Evolutionary conservation across 2,329 filamentous ascomycete genomes (phyloP), one percentile per base, ranked within the genome.

Genomic region (Curvularia spicifera): DNA sequence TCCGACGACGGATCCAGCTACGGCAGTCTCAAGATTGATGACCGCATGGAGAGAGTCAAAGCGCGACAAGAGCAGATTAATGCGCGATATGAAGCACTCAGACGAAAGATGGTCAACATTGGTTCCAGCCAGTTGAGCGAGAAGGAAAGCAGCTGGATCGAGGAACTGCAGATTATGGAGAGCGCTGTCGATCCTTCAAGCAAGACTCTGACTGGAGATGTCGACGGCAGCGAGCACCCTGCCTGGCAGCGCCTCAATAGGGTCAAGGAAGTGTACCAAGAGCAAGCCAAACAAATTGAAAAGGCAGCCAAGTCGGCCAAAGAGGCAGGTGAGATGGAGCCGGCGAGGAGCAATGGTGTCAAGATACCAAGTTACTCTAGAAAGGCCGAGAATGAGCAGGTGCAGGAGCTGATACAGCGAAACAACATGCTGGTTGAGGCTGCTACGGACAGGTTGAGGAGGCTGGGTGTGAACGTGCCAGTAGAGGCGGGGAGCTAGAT

Each of bases 61-160:
- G 78, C 80, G 39, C 83, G 84, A 15, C 87, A 90, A 63, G 78
- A 82, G 53, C 80, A 81, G 56, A 80, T 91, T 35, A 77, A 80
- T 6, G 78, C 84, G 63, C 81, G 89, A 13, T 82, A 91, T 44
- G 88, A 91, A 62, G 79, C 77, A 15, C 75, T 91, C 44, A 78
- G 82, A 60, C 79, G 78, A 55, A 84, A 81, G 65, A 78, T 82
- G 70, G 68, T 70, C 20, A 75, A 69, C 60, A 72, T 86, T 10
- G 80, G 80, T 46, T 82, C 81, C 48, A 79, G 81, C 13, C 83
- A 87, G 60, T 77, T 90, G 39, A 89, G 85, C 68, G 85, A 85
- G 55, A 87, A 86, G 73, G 88, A 90, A 69, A 80, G 78, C 57
- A 80, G 80, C 0, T 89, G 85, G 81, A 76, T 85, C 9, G 79